Base-by-base conservation (phyloP, 225 moss, liverwort and hornwort genomes). In the Antitrichia curtipendula region DNA sequence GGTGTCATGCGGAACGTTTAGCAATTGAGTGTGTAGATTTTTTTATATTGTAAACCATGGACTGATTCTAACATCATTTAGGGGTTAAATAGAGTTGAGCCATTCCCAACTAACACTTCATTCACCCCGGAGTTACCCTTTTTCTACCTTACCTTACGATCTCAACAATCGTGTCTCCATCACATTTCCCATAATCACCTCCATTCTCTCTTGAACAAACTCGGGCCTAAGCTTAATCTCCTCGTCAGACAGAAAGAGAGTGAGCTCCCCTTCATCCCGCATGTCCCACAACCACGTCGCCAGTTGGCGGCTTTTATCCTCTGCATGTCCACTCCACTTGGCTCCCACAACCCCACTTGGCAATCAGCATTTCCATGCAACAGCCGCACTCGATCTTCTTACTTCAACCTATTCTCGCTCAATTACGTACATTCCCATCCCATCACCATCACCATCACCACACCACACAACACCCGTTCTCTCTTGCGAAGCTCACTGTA, bases 111-210 rank as follows among this genome's bases (percentile, higher is more conserved):
- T n/a, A n/a, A 27, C 2, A 0, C 16, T 27, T 8, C 27, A 15
- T 40, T 27, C 6, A 27, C 2, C 1, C 8, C 4, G 0, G 8
- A 24, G 4, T 24, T 40, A 24, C 3, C 25, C 5, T 69, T 14
- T 41, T 69, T 21, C 9, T 18, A 20, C n/a, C 13, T 38, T 3
- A 38, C 23, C 68, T 70, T 41, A 70, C 0, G 8, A 43, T 16
- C 27, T 43, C 71, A 9, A 29, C 17, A 45, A 45, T 45, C 3
- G 3, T 31, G 47, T 45, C 6, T 45, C 29, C 31, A 75, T 73
- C 18, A 10, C 28, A 28, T 45, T 12, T 19, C 11, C 18, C 18
- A 73, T n/a, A 49, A 31, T 12, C 47, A 29, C 68, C 38, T 40
- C 24, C 69, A 40, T 40, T 24, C 25, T 41, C 27, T 25, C 4